phyloP scores from a whole-genome alignment of 352 stramenopile species.

The Globisporangium ultimum region DNA sequence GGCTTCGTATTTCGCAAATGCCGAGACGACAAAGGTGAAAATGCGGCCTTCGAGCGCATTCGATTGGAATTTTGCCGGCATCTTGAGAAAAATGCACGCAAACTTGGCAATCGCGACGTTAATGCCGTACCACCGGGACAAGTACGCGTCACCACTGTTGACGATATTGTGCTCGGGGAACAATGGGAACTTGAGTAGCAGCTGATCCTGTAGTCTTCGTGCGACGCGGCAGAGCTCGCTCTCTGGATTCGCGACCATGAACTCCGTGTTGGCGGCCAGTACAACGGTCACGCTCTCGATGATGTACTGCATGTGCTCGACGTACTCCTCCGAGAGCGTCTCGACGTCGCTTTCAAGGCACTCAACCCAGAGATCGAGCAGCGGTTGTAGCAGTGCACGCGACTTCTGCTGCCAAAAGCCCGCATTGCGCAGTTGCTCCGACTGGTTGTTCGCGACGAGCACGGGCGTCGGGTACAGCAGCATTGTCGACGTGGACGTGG shows the following conservation, averaged over 20 bases:
- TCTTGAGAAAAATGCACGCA: slow-evolving; percentile 47
- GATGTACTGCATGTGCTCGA: slow-evolving; percentile 77
- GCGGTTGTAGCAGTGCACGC: slow-evolving; percentile 40
- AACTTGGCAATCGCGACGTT: slow-evolving; percentile 71
- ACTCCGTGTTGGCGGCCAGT: slow-evolving; percentile 39
- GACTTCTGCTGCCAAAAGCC: slow-evolving; percentile 77
- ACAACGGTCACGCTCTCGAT: slow-evolving; percentile 68
- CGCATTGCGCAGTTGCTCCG: slow-evolving; percentile 25
- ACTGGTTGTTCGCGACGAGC: slow-evolving; percentile 31
- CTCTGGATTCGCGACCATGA: slow-evolving; percentile 17
- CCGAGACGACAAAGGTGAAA: slow-evolving; percentile 47
- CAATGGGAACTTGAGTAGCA: slow-evolving; percentile 60
- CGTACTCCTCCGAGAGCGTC: slow-evolving; percentile 49
- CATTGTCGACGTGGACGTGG: slow-evolving; percentile 30
- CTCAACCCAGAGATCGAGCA: slow-evolving; percentile 79
- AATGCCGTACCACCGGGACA: slow-evolving; percentile 70
- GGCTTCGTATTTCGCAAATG: slow-evolving; percentile 60
- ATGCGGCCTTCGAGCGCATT: slow-evolving; percentile 40
- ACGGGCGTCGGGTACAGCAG: slow-evolving; percentile 46
- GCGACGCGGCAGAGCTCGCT: slow-evolving; percentile 27
- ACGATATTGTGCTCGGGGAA: slow-evolving; percentile 46
- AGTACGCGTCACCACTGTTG: slow-evolving; percentile 32
- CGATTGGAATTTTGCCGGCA: slow-evolving; percentile 12
- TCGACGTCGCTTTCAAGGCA: slow-evolving; percentile 59
- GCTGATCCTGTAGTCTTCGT: slow-evolving; percentile 44